Evolutionary conservation across 306 rosid genomes (phyloP).

Genomic region (Albizia julibrissin): DNA sequence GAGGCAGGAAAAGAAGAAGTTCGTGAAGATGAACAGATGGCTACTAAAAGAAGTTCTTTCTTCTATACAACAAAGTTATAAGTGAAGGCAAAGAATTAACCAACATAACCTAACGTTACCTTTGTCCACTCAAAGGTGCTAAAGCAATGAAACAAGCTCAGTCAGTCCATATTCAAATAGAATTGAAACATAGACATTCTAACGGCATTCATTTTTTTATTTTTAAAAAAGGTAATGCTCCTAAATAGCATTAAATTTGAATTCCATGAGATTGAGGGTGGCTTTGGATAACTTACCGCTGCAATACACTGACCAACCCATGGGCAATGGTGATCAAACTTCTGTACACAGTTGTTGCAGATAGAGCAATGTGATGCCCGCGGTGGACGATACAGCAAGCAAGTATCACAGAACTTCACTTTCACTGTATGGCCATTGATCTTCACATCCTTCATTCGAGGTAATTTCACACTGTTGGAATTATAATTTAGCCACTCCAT

Average conservation of each 20-base stretch:
- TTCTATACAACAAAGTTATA: conserved; percentile 7
- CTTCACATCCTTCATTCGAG: conserved; percentile 62
- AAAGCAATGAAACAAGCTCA: background rate
- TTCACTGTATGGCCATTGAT: conserved; percentile 75
- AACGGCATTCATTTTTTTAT: background rate
- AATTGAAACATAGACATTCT: background rate
- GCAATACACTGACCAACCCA: conserved; percentile 99
- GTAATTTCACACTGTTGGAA: conserved; percentile 56
- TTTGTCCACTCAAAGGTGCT: background rate
- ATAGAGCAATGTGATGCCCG: conserved; percentile 96
- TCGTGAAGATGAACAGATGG: background rate
- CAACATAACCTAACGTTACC: background rate
- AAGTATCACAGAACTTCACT: conserved; percentile 90
- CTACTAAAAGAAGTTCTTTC: conserved; percentile 59
- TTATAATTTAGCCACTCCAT: conserved; percentile 72
- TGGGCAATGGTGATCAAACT: conserved; percentile 97
- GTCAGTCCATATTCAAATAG: background rate
- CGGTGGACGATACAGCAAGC: conserved; percentile 87
- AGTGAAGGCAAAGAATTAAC: background rate
- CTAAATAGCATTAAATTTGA: background rate
- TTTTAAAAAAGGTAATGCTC: background rate
- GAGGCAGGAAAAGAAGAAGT: background rate
- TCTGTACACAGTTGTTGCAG: conserved; percentile 93
- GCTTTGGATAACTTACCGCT: conserved; percentile 53
- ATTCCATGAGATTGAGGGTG: background rate